Evolutionary conservation across 1,284 basidiomycete genomes (phyloP), one percentile per base, ranked within the genome.

Genomic region (Boletellus sp.): DNA sequence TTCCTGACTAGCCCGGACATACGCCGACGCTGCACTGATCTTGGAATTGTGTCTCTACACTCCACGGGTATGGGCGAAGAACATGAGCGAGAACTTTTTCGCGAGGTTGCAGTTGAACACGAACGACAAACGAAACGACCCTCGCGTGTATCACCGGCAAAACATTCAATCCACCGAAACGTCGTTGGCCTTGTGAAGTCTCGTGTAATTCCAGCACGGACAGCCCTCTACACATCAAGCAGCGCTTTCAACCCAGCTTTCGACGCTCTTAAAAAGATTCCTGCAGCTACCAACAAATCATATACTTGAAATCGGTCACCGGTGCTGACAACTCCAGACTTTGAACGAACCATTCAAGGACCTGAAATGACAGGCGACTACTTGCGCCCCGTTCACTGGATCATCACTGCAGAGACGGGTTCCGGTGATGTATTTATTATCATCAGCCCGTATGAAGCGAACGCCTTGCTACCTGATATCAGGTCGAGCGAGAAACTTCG

Each of bases 41-140:
- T 78, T 12, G 70, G 71, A 0, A 46, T 67, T 4, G 41, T 21
- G 6, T 45, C 56, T 0, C 26, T 66, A 11, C 22, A 44, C 1
- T 56, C 64, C 24, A 39, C 54, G 1, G 47, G 52, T 16, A 57
- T 76, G 51, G 72, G 71, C 6, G 78, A 81, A 56, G 79, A 80
- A 51, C 78, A 80, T 52, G 79, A 81, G 47, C 65, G 76, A 13
- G 79, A 81, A 55, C 63, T 80, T 2, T 57, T 53, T 10, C 72
- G 75, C 30, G 78, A 80, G 57, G 58, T 69, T 1, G 75, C 78
- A 53, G 59, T 68, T 1, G 75, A 79, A 53, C 62, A 58, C 5
- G 76, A 79, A 54, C 64, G 60, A 6, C 62, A 78, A 42, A 54
- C 71, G 2, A 63, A 78, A 50, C 58, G 67, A 2, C 73, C 76